phyloP scores from a whole-genome alignment of 2,329 filamentous ascomycete species.

The Rutstroemia sp. region DNA sequence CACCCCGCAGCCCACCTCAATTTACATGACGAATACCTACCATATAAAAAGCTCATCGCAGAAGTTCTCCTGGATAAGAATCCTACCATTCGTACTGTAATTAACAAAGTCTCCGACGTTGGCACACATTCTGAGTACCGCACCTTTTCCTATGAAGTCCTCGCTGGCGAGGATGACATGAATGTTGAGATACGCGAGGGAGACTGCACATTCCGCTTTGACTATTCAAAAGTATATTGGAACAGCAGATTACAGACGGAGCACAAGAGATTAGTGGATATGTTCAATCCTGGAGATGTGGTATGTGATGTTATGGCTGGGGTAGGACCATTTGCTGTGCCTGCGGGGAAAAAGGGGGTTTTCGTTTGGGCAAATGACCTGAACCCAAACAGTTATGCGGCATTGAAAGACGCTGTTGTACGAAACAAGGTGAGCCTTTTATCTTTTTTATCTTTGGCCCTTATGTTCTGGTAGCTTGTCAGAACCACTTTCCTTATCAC shows the following conservation, averaged over 20 bases:
- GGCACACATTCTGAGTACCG: slow-evolving; percentile 79
- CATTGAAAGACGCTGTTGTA: slow-evolving; percentile 60
- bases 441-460: neutral
- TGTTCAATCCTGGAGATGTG: slow-evolving; percentile 78
- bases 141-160: slow-evolving; percentile 87
- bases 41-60: slow-evolving; percentile 81
- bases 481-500: neutral
- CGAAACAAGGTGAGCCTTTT: slow-evolving; percentile 64
- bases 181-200: slow-evolving; percentile 78
- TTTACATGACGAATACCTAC: slow-evolving; percentile 71
- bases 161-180: slow-evolving; percentile 74
- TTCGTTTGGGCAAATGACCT: slow-evolving; percentile 97
- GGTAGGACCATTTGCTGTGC: slow-evolving; percentile 89
- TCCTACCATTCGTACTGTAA: slow-evolving; percentile 71
- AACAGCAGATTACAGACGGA: slow-evolving; percentile 88
- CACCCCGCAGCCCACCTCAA: slow-evolving; percentile 69
- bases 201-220: slow-evolving; percentile 80
- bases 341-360: slow-evolving; percentile 79
- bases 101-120: slow-evolving; percentile 91
- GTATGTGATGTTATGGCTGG: slow-evolving; percentile 97
- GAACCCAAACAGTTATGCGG: slow-evolving; percentile 79
- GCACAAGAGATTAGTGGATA: slow-evolving; percentile 68
- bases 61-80: slow-evolving; percentile 89
- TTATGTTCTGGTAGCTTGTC: neutral
- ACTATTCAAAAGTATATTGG: slow-evolving; percentile 98